Percentiles rank a stretch among this genome's conserved stretches.
Evolutionary conservation across 2,329 filamentous ascomycete species (phyloP).

Genomic region (Aspergillus puulaauensis): DNA sequence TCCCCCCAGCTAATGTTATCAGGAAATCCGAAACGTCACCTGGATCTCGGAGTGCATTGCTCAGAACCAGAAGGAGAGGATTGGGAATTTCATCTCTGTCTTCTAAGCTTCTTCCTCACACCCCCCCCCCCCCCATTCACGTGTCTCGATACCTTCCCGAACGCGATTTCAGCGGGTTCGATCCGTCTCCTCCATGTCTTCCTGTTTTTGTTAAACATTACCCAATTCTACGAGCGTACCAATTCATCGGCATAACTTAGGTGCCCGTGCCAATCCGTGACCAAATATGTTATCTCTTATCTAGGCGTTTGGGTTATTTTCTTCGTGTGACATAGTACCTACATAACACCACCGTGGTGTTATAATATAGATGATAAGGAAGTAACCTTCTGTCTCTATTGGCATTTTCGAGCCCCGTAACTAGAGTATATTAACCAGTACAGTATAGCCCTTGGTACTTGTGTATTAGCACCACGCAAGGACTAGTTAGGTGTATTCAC

Average conservation of each 20-base stretch:
- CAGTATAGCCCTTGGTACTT: no score
- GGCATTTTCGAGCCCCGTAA: not conserved
- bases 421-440: not conserved
- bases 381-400: not conserved
- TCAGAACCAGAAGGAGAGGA: slow-evolving; percentile 98
- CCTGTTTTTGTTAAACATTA: slow-evolving; percentile 24
- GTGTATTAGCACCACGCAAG: no score
- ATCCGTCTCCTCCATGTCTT: not conserved
- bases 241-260: slow-evolving; percentile 22
- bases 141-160: not conserved
- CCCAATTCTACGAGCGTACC: slow-evolving; percentile 35
- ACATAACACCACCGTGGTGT: slow-evolving; percentile 16
- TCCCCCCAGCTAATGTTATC: slow-evolving; percentile 23
- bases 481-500: no score
- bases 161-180: not conserved
- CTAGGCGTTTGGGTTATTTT: slow-evolving; percentile 28
- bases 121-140: not conserved
- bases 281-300: slow-evolving; percentile 14
- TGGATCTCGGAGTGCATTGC: slow-evolving; percentile 99
- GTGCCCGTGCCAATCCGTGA: slow-evolving; percentile 17
- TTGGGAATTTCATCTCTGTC: slow-evolving; percentile 98
- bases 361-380: slow-evolving; percentile 14
- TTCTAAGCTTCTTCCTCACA: slow-evolving; percentile 59
- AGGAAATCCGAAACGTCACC: slow-evolving; percentile 99
- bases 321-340: slow-evolving; percentile 29